A percentile compares a stretch with the other conserved stretches of the same genome.
Evolutionary conservation across 305 asterid genomes (phyloP).

Genomic region (Petunia hybrid): DNA sequence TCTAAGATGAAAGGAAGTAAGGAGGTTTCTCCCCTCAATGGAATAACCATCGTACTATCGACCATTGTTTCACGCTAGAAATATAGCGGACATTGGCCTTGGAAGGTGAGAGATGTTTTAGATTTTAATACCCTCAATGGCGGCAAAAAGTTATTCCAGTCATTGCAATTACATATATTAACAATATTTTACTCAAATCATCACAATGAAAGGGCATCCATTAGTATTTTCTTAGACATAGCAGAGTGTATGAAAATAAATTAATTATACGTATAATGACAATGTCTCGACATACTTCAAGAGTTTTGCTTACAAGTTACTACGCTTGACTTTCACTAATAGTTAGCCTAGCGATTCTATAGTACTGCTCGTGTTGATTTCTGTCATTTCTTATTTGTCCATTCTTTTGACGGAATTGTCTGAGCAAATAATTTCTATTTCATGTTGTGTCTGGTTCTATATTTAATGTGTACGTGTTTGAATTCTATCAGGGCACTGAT

Average conservation of each 20-base stretch:
- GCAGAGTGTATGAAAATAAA: background rate
- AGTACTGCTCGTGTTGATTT: too few species aligned
- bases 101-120: too few species aligned
- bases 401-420: background rate
- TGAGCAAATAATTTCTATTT: background rate
- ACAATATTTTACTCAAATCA: background rate
- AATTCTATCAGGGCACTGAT: slow-evolving; percentile 25
- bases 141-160: too few species aligned
- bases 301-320: background rate
- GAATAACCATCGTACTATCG: too few species aligned
- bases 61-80: too few species aligned
- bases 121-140: too few species aligned
- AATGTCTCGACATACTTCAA: background rate
- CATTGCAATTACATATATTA: too few species aligned
- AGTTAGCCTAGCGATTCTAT: background rate
- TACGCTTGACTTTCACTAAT: too few species aligned
- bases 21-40: too few species aligned
- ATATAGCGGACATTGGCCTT: too few species aligned
- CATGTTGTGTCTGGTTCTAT: background rate
- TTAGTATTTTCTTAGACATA: background rate
- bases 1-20: too few species aligned
- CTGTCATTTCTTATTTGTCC: background rate
- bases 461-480: background rate
- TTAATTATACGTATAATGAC: background rate
- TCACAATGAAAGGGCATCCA: background rate